These are phyloP conservation scores for Tympanopsis confertula DNA, from an alignment of 2,329 filamentous ascomycete genomes.

Conservation along the genomic window DNA sequence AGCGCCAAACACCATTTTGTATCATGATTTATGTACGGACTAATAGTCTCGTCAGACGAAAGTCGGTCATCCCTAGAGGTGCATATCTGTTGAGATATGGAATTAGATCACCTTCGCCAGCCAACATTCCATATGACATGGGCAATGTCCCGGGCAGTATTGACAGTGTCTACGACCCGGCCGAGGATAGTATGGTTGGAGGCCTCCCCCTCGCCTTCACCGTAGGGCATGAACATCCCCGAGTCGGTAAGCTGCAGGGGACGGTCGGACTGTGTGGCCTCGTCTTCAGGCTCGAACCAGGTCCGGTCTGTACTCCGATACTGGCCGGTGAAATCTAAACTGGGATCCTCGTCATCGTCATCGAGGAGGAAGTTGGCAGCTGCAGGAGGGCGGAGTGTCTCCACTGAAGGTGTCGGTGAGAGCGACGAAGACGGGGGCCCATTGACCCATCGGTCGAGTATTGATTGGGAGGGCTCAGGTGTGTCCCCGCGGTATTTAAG, in stretches of 20 bases:
- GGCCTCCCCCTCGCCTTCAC: background rate
- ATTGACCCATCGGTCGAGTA: constrained; percentile 12
- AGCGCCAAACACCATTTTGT: no score
- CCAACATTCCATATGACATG: constrained; percentile 13
- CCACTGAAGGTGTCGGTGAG: constrained; percentile 25
- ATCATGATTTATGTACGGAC: no score
- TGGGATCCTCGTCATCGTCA: constrained; percentile 32
- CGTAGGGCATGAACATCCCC: background rate
- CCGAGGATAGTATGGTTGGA: constrained; percentile 5
- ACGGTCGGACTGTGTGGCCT: background rate
- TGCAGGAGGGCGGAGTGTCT: constrained; percentile 39
- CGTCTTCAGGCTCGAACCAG: background rate
- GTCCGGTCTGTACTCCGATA: background rate
- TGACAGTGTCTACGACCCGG: constrained; percentile 8
- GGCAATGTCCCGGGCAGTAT: constrained; percentile 10
- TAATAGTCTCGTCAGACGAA: no score
- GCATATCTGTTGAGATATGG: no score
- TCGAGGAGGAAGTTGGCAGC: constrained; percentile 43
- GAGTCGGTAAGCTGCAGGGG: background rate
- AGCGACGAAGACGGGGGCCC: background rate
- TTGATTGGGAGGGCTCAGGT: constrained; percentile 27
- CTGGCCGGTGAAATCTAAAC: background rate
- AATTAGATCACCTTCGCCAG: constrained; percentile 8
- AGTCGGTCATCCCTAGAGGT: no score
- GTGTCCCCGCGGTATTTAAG: constrained; percentile 48